Percentiles rank a stretch among this genome's conserved stretches.
Conservation (phyloP, 2,329 filamentous ascomycete species). For the Paecilomyces fulvus region DNA sequence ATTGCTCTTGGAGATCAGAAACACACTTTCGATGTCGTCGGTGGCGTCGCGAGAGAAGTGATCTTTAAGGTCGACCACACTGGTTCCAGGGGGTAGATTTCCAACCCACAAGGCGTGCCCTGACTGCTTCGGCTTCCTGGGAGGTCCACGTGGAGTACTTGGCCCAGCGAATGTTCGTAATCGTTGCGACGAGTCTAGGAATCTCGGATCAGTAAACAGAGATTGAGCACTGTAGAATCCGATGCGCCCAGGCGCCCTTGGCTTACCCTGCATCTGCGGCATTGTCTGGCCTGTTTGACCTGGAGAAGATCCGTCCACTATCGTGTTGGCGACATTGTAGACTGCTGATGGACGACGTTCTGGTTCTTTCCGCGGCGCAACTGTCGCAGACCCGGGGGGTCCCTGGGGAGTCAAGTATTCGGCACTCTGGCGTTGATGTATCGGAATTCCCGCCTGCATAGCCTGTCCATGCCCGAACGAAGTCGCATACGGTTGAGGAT, state of each 20-base stretch:
- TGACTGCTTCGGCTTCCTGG: constrained; percentile 58
- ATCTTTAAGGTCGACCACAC: constrained; percentile 75
- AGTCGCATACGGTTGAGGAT: constrained; percentile 14
- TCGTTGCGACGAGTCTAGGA: constrained; percentile 1
- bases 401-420: constrained; percentile 3
- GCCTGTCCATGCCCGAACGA: constrained; percentile 12
- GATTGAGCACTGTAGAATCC: neutral
- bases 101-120: constrained; percentile 95
- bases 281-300: constrained; percentile 13
- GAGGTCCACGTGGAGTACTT: constrained; percentile 50
- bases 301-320: constrained; percentile 29
- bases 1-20: constrained; percentile 93
- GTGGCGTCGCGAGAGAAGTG: constrained; percentile 76
- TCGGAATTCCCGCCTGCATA: constrained; percentile 1
- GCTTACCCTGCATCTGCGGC: constrained; percentile 15
- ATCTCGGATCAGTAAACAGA: neutral
- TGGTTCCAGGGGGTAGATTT: constrained; percentile 77
- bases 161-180: constrained; percentile 9
- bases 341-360: constrained; percentile 9
- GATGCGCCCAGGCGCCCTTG: neutral
- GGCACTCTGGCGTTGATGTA: constrained; percentile 3
- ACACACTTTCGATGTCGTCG: constrained; percentile 73
- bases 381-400: constrained; percentile 11
- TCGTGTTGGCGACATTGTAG: constrained; percentile 28
- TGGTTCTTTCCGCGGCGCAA: constrained; percentile 18